Conservation (phyloP, 2,329 filamentous ascomycete genomes). For the Diaporthe vaccinii region DNA sequence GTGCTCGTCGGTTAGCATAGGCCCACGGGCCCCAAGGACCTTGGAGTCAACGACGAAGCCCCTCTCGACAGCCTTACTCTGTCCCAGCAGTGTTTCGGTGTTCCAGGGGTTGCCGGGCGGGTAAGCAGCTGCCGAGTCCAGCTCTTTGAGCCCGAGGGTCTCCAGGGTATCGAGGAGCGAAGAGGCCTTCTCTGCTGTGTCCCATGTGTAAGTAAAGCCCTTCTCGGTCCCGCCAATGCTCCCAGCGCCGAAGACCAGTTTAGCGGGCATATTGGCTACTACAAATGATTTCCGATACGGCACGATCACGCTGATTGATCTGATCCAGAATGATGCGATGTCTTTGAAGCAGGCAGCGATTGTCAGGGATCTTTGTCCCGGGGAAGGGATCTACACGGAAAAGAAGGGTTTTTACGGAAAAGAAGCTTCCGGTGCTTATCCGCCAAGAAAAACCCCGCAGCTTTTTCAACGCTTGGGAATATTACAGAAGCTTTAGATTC, state of each 20-base stretch:
- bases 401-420: too few relatives aligned
- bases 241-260: conserved; percentile 44
- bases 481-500: too few relatives aligned
- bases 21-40: conserved; percentile 45
- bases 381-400: too few relatives aligned
- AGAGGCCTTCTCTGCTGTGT: conserved; percentile 44
- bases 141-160: conserved; percentile 40
- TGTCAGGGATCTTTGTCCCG: too few relatives aligned
- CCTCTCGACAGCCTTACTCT: conserved; percentile 18
- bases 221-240: conserved; percentile 43
- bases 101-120: conserved; percentile 43
- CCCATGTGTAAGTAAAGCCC: conserved; percentile 43
- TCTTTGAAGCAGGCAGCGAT: neutral
- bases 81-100: conserved; percentile 42
- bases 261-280: conserved; percentile 33
- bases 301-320: neutral
- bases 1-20: conserved; percentile 47
- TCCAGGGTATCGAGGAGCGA: conserved; percentile 40
- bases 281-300: neutral
- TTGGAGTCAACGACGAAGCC: conserved; percentile 54
- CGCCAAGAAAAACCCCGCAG: too few relatives aligned
- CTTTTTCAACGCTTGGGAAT: too few relatives aligned
- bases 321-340: neutral
- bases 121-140: conserved; percentile 45
- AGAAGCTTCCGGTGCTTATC: too few relatives aligned